phyloP scores from a whole-genome alignment of 2,329 filamentous ascomycete species.

The Ploettnerulaceae sp. region DNA sequence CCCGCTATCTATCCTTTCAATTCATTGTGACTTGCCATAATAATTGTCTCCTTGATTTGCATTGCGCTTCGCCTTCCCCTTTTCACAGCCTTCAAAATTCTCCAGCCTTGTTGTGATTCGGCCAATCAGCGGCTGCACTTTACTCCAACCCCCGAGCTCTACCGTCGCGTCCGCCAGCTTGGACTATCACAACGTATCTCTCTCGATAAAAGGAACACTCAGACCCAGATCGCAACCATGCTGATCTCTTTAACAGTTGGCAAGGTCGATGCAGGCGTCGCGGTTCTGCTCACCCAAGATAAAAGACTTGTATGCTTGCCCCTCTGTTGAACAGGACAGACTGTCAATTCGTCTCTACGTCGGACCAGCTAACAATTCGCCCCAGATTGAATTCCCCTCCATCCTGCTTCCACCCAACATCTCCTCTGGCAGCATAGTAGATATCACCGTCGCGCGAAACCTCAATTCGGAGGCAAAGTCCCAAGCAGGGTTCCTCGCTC shows the following conservation, averaged over 20 bases:
- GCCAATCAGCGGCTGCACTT: slow-evolving; percentile 3
- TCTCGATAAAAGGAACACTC: slow-evolving; percentile 3
- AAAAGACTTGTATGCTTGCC: slow-evolving; percentile 74
- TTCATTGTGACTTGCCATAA: too few species aligned
- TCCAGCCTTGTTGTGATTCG: slow-evolving; percentile 9
- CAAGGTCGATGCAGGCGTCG: slow-evolving; percentile 98
- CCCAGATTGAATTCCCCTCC: slow-evolving; percentile 96
- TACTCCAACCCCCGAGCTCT: slow-evolving; percentile 12
- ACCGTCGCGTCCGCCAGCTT: slow-evolving; percentile 15
- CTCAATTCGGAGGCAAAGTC: slow-evolving; percentile 69
- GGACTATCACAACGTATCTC: slow-evolving; percentile 26
- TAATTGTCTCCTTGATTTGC: not conserved
- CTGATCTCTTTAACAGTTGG: slow-evolving; percentile 96
- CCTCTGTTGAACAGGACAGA: too few species aligned
- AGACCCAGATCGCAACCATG: slow-evolving; percentile 50
- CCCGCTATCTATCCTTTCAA: too few species aligned
- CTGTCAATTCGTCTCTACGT: too few species aligned
- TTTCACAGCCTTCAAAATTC: too few species aligned
- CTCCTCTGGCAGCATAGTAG: slow-evolving; percentile 92
- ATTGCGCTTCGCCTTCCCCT: too few species aligned
- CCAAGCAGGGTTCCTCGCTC: slow-evolving; percentile 68
- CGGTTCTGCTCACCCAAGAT: slow-evolving; percentile 92
- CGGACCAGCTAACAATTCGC: slow-evolving; percentile 23
- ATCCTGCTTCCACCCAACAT: slow-evolving; percentile 95
- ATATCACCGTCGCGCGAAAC: slow-evolving; percentile 93